Conservation (phyloP, 108 stramenopile species). For the Cyclotella sp. region DNA sequence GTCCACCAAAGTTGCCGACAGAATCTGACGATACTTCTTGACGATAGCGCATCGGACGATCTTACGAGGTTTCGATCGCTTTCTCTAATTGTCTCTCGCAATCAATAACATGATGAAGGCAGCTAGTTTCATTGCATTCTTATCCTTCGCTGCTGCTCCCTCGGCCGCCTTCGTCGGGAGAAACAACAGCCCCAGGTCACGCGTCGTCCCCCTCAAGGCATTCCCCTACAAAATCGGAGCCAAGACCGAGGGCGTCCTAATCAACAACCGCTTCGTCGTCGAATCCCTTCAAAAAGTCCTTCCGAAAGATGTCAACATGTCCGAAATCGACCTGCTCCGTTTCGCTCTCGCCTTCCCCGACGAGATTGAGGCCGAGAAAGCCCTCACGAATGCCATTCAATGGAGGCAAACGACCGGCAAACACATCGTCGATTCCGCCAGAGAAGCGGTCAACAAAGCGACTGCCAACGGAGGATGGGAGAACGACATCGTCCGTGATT, state of each 20-base stretch:
- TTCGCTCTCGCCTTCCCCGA: slow-evolving; percentile 53
- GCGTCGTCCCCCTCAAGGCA: slow-evolving; percentile 10
- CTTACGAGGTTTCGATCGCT: no score
- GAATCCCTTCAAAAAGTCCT: slow-evolving; percentile 34
- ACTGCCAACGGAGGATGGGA: slow-evolving; percentile 55
- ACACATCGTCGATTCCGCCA: slow-evolving; percentile 40
- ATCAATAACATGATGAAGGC: neutral
- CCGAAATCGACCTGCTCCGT: slow-evolving; percentile 42
- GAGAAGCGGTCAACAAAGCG: slow-evolving; percentile 44
- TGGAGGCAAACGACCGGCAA: slow-evolving; percentile 49
- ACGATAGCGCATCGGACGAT: no score
- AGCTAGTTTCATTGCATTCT: neutral
- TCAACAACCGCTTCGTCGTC: slow-evolving; percentile 51
- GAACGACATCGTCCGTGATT: slow-evolving; percentile 43
- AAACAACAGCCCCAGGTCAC: neutral
- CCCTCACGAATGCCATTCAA: slow-evolving; percentile 35
- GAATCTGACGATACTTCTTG: no score
- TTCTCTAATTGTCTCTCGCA: no score
- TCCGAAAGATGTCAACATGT: slow-evolving; percentile 38
- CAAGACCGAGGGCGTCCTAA: slow-evolving; percentile 49
- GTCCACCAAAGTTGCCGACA: no score
- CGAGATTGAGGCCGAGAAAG: slow-evolving; percentile 28
- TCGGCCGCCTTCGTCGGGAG: neutral
- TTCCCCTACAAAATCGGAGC: slow-evolving; percentile 51
- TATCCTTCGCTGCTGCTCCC: slow-evolving; percentile 5